A percentile compares a stretch with the other conserved stretches of the same genome.
These are phyloP conservation scores for Pyrus betulifolia DNA, from an alignment of 306 rosid genomes.

Conservation along the genomic window DNA sequence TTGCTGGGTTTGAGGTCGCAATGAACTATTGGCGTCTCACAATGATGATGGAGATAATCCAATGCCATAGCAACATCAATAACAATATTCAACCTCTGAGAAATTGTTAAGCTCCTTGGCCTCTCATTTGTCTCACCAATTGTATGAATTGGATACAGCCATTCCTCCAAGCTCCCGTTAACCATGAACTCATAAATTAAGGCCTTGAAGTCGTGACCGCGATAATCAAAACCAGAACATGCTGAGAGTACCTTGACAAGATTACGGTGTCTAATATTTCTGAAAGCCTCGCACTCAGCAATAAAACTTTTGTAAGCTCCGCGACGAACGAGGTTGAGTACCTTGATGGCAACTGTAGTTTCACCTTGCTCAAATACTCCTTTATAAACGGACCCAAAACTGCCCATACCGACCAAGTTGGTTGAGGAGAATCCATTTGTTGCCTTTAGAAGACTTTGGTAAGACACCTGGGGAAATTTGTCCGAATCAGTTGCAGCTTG, in stretches of 20 bases:
- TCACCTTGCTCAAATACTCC: constrained; percentile 11
- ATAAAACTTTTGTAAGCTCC: constrained; percentile 38
- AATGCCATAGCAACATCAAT: constrained; percentile 31
- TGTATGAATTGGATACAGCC: constrained; percentile 19
- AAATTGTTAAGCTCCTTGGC: constrained; percentile 5
- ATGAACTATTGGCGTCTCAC: constrained; percentile 18
- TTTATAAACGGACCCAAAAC: constrained; percentile 32
- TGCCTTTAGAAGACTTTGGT: background rate
- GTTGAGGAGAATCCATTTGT: constrained; percentile 10
- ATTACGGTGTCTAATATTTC: constrained; percentile 27
- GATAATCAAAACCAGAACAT: constrained; percentile 15
- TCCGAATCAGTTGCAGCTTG: background rate
- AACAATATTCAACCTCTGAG: constrained; percentile 19
- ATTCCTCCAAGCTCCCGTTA: constrained; percentile 23
- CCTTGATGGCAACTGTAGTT: constrained; percentile 24
- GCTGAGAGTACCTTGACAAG: constrained; percentile 32
- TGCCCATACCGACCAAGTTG: constrained; percentile 22
- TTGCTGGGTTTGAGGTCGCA: constrained; percentile 30
- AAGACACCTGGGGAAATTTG: background rate
- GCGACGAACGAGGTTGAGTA: constrained; percentile 27
- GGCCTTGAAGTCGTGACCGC: constrained; percentile 28
- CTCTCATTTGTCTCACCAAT: background rate
- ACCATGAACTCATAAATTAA: constrained; percentile 32
- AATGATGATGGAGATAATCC: constrained; percentile 28
- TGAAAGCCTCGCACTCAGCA: constrained; percentile 28